Evolutionary conservation across 2,329 filamentous ascomycete genomes (phyloP), one percentile per base, ranked within the genome.

Genomic region (Aspergillus arachidicola): DNA sequence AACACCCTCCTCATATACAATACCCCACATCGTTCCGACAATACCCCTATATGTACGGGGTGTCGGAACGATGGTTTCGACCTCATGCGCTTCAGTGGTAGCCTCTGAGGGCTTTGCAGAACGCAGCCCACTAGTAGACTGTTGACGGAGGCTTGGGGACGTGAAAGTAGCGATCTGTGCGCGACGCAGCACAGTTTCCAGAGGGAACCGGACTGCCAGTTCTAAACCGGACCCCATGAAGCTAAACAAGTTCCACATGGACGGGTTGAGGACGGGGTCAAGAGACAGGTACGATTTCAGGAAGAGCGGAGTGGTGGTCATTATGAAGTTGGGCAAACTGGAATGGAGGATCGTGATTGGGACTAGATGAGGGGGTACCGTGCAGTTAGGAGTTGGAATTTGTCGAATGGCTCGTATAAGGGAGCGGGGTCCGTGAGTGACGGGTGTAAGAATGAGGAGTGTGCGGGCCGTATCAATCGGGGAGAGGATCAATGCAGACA

Each of bases 391-490:
- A 1, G 91, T 93, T 0, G 94, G 93, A 12, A 98, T 86, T 36
- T 88, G 85, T 62, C 91, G 89, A 57, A 98, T 85, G 48, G 90
- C 90, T 7, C 90, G 87, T 50, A 97, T 82, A 5, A 96, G 91
- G 43, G 92, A 90, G 66, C 93, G 89, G 9, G 93, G 89, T 11
- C 87, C 87, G 57, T 89, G 86, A 19, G 87, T 87, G n/a, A 88
- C 88, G 0, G 93, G 89, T 0, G 94, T 96, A 61, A 97, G 83
- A 69, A 98, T 93, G 43, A 98, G 85, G 71, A 86, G 86, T 57
- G 94, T 98, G 69, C 95, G 90, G 51, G 97, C 89, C 36, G 97
- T 87, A 76, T 99, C 95, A 53, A 99, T 84, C 0, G 95, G 95
- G 1, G 94, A 88, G 16, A 99, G 87, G 28, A 94, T 83, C 11